A percentile compares a stretch with the other conserved stretches of the same genome.
phyloP scores from a whole-genome alignment of 371 early-diverging fungal genomes.

The Rhizopus arrhizus region DNA sequence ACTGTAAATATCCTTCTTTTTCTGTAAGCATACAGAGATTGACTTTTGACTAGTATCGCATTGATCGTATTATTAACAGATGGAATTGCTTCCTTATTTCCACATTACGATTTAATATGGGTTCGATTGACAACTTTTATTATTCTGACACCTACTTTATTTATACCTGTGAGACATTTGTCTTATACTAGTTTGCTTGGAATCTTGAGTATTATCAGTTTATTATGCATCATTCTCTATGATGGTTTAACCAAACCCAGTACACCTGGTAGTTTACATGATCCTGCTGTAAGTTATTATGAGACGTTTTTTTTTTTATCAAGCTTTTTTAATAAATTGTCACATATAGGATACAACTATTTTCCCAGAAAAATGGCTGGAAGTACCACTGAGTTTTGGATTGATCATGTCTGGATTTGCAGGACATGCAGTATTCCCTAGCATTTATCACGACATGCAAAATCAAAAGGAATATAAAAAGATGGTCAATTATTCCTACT shows the following conservation, averaged over 20 bases:
- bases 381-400: slow-evolving; percentile 44
- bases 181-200: slow-evolving; percentile 57
- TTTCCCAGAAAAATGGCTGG: slow-evolving; percentile 37
- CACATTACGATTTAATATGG: slow-evolving; percentile 26
- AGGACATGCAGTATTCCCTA: slow-evolving; percentile 54
- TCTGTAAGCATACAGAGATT: background rate
- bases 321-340: too few species aligned
- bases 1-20: background rate
- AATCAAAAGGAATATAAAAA: slow-evolving; percentile 39
- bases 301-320: slow-evolving; percentile 13
- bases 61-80: slow-evolving; percentile 48
- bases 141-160: slow-evolving; percentile 49
- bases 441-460: slow-evolving; percentile 54
- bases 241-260: slow-evolving; percentile 52
- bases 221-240: slow-evolving; percentile 47
- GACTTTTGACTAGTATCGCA: slow-evolving; percentile 27
- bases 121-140: slow-evolving; percentile 38
- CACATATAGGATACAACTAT: slow-evolving; percentile 36
- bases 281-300: slow-evolving; percentile 51
- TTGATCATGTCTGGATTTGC: slow-evolving; percentile 54
- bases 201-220: slow-evolving; percentile 48
- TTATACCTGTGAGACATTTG: slow-evolving; percentile 51
- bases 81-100: slow-evolving; percentile 42
- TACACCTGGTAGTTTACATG: slow-evolving; percentile 62
- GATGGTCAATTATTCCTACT: slow-evolving; percentile 52